Evolutionary conservation across 2,329 filamentous ascomycete genomes (phyloP).

Genomic region (Colletotrichum theobromicola): DNA sequence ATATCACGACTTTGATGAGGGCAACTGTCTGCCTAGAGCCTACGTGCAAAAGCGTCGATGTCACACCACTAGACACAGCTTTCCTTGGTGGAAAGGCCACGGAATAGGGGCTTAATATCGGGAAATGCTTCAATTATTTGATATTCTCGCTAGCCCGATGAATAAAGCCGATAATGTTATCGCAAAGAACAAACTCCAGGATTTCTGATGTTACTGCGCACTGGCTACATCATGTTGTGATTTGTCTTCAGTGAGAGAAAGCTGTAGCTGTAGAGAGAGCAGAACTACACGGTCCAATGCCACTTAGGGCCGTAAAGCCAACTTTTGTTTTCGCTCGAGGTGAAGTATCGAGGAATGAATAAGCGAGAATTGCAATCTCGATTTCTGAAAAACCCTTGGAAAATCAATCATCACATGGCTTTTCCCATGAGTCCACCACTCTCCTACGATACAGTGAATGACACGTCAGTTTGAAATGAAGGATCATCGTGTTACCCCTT

Average conservation of each 20-base stretch:
- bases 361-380: neutral
- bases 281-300: too few relatives aligned
- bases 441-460: neutral
- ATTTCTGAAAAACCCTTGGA: fast-evolving
- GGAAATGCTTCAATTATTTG: neutral
- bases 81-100: neutral
- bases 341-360: neutral
- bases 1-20: neutral
- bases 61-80: neutral
- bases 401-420: neutral
- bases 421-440: neutral
- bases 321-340: neutral
- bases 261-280: fast-evolving
- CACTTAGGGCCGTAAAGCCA: too few relatives aligned
- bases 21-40: neutral
- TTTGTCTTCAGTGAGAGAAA: neutral
- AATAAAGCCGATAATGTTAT: neutral
- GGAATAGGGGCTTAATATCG: neutral
- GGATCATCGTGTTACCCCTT: neutral
- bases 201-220: neutral
- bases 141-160: neutral
- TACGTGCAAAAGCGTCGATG: neutral
- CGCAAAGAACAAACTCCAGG: neutral
- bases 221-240: neutral
- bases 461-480: neutral